A percentile compares a stretch with the other conserved stretches of the same genome.
Evolutionary conservation across 176 grass and related monocot genomes (phyloP).

Genomic region (Triticum monococcum): DNA sequence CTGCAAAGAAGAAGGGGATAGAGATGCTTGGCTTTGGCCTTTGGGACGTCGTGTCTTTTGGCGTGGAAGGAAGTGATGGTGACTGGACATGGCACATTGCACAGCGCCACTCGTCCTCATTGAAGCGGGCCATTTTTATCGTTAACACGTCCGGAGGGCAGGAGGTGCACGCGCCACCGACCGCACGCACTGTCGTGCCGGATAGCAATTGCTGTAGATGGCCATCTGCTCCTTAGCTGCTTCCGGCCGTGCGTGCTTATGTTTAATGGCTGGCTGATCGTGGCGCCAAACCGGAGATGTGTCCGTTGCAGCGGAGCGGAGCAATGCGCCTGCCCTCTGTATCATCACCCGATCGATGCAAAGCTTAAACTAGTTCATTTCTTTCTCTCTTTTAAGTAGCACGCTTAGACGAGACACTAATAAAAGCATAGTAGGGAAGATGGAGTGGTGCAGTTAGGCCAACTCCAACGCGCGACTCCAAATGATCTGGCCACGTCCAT

Average conservation of each 20-base stretch:
- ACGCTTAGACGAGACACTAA: too few relatives aligned
- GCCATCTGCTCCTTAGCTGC: background rate
- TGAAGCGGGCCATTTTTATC: background rate
- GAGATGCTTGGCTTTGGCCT: background rate
- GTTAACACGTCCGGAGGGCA: slow-evolving; percentile 24
- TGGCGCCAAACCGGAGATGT: background rate
- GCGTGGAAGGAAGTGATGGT: background rate
- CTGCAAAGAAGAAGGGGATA: too few relatives aligned
- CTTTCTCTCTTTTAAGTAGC: too few relatives aligned
- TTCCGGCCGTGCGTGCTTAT: background rate
- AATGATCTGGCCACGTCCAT: too few relatives aligned
- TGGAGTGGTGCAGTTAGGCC: too few relatives aligned
- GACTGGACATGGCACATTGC: slow-evolving; percentile 10
- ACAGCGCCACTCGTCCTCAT: background rate
- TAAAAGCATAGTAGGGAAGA: too few relatives aligned
- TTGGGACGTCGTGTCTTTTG: background rate
- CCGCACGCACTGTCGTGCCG: background rate
- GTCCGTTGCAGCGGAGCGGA: background rate
- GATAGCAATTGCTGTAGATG: background rate
- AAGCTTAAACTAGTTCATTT: background rate
- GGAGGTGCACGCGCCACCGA: slow-evolving; percentile 37
- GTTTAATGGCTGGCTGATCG: background rate
- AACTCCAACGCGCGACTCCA: too few relatives aligned
- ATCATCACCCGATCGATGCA: background rate
- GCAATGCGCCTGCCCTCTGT: background rate